Conservation (phyloP, 768 basidiomycete genomes). For the Psilocybe sp. region DNA sequence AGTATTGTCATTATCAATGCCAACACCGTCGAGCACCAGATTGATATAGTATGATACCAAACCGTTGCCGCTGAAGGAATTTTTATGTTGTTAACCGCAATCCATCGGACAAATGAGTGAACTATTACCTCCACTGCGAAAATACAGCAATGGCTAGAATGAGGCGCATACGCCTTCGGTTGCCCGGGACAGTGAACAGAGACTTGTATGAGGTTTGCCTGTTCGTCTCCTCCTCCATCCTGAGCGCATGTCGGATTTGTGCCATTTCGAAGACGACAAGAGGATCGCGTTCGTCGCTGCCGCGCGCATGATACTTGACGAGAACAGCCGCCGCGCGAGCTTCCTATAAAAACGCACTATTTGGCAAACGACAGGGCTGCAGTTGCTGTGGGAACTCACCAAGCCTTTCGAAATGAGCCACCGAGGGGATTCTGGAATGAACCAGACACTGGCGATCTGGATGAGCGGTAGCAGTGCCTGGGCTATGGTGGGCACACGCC, state of each 20-base stretch:
- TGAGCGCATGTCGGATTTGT: conserved; percentile 67
- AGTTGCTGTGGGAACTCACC: conserved; percentile 28
- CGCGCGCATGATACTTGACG: conserved; percentile 67
- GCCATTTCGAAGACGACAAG: conserved; percentile 55
- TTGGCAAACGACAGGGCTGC: background rate
- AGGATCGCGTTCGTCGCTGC: conserved; percentile 56
- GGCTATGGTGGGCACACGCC: conserved; percentile 62
- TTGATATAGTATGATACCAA: conserved; percentile 74
- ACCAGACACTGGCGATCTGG: conserved; percentile 51
- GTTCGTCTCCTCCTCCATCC: conserved; percentile 57
- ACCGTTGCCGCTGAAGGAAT: conserved; percentile 52
- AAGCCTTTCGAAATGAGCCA: conserved; percentile 63
- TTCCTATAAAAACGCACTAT: conserved; percentile 32
- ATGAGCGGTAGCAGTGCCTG: conserved; percentile 56
- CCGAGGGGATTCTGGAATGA: conserved; percentile 66
- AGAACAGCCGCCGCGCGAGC: conserved; percentile 58
- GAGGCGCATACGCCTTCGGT: conserved; percentile 63
- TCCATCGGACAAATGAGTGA: background rate
- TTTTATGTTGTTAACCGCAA: background rate
- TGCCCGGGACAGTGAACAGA: conserved; percentile 60
- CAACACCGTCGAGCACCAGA: conserved; percentile 61
- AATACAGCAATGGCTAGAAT: conserved; percentile 66
- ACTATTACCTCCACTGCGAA: conserved; percentile 66
- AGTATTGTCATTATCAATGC: conserved; percentile 48
- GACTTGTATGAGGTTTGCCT: conserved; percentile 44